phyloP scores from a whole-genome alignment of 805 yeast genomes.

The Yamadazyma sp. region DNA sequence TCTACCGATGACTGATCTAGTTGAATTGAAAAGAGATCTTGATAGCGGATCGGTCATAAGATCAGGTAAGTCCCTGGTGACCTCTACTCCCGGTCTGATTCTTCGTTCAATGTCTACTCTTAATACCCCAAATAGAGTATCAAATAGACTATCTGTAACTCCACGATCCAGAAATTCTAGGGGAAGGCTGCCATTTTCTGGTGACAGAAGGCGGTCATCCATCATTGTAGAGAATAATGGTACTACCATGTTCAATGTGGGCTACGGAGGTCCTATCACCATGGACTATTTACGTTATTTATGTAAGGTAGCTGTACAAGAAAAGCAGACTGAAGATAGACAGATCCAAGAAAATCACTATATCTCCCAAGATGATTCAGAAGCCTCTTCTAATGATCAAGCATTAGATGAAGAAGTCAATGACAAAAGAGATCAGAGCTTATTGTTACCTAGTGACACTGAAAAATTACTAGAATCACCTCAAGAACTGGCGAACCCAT shows the following conservation, averaged over 20 bases:
- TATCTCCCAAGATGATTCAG: too few relatives aligned
- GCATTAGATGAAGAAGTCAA: not conserved
- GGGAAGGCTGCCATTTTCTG: conserved; percentile 3
- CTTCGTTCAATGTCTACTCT: conserved; percentile 6
- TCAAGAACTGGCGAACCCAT: not conserved
- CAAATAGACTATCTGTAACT: not conserved
- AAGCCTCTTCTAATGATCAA: too few relatives aligned
- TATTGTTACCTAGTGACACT: conserved; percentile 4
- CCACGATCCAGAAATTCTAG: conserved; percentile 14
- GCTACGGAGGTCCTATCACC: conserved; percentile 35
- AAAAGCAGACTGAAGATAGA: too few relatives aligned
- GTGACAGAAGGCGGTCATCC: conserved; percentile 25
- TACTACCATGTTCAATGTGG: conserved; percentile 22
- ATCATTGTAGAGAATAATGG: conserved; percentile 22
- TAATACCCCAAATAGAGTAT: conserved; percentile 2
- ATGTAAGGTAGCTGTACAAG: conserved; percentile 28
- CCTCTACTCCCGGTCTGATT: conserved; percentile 4
- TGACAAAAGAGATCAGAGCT: conserved; percentile 1
- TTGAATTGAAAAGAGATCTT: too few relatives aligned
- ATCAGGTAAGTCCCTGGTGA: conserved; percentile 1
- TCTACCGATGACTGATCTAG: conserved; percentile 10
- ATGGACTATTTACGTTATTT: conserved; percentile 34
- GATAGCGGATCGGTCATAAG: too few relatives aligned
- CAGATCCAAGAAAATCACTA: too few relatives aligned
- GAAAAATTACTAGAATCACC: conserved; percentile 3